Base-by-base conservation (phyloP, 1,284 basidiomycete species). In the Chalciporus piperatoides region DNA sequence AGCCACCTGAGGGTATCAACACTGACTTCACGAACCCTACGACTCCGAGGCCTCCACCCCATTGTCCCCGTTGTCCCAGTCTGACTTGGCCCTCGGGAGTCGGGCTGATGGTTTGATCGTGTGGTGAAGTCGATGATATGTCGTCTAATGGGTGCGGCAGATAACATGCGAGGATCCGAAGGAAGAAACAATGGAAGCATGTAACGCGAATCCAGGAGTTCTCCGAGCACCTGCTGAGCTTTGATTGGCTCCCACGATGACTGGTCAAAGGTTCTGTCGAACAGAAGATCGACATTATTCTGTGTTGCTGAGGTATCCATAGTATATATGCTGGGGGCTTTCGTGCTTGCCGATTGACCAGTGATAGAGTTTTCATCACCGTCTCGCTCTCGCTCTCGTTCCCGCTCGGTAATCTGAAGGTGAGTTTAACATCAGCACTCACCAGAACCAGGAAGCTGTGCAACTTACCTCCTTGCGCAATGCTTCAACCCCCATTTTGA, bases 181-280 rank as follows among this genome's bases (percentile, higher is more conserved):
- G 94, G 94, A 41, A 97, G 80, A 14, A 85, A 75, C 44, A 97
- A 77, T 0, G 92, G 92, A 11, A 98, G 79, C 92, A 97, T 97
- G 66, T 90, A 82, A 52, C 93, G 79, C 19, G 90, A 92, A 67
- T 97, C 93, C 50, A 97, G 72, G 15, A 95, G 72, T 67, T 97
- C 93, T 41, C 92, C 92, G 3, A 93, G 75, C 17, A 84, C 85
- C 62, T 90, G 87, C 0, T 91, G 88, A 23, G 87, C 79, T 49
- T 79, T 78, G 1, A 80, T 75, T 12, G 92, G 89, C 49, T 84
- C 80, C 85, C 92, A 96, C 6, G 77, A 69, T 0, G 81, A 76
- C 40, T 82, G 78, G 27, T 84, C 81, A 27, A 77, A 74, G 0
- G 72, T 67, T 46, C 77, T 79, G 64, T 91, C 86, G 58, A 96